Conservation (phyloP, 1,139 yeast genomes). For the Hemisphaericaspora xylofermentans region DNA sequence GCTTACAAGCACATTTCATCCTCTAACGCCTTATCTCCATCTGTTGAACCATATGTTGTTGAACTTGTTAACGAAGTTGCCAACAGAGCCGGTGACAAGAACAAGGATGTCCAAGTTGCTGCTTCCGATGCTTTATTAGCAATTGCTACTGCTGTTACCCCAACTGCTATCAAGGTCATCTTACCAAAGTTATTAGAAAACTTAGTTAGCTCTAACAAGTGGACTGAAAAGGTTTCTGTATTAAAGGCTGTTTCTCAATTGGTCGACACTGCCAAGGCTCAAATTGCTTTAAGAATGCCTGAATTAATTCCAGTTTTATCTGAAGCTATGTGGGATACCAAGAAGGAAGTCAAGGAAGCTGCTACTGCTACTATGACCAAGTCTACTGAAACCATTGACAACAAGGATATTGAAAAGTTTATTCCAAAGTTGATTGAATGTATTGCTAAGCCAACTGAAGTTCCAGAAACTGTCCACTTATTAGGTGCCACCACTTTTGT, state of each 20-base stretch:
- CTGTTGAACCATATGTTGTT: constrained; percentile 94
- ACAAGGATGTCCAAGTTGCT: constrained; percentile 65
- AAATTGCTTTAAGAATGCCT: constrained; percentile 98
- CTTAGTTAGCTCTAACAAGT: constrained; percentile 78
- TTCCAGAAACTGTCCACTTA: constrained; percentile 97
- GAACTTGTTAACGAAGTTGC: constrained; percentile 68
- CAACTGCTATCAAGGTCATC: constrained; percentile 87
- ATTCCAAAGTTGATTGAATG: constrained; percentile 96
- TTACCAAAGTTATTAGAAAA: constrained; percentile 76
- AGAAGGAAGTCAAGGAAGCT: constrained; percentile 94
- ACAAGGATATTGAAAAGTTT: constrained; percentile 99
- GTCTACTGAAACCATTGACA: constrained; percentile 96
- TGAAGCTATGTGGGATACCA: constrained; percentile 99
- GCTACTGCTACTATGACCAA: constrained; percentile 95
- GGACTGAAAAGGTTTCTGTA: constrained; percentile 97
- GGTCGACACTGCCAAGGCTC: constrained; percentile 93
- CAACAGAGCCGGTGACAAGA: constrained; percentile 88
- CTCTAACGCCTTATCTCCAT: constrained; percentile 75
- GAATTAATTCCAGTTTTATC: constrained; percentile 97
- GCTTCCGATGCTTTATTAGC: constrained; percentile 75
- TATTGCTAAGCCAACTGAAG: constrained; percentile 95
- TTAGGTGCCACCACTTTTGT: constrained; percentile 99
- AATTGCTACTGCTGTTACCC: constrained; percentile 80
- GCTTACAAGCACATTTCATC: constrained; percentile 87
- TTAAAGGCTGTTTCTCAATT: constrained; percentile 80